Base-by-base conservation (phyloP, 139 green algal species). In the Pycnococcus provasolii region DNA sequence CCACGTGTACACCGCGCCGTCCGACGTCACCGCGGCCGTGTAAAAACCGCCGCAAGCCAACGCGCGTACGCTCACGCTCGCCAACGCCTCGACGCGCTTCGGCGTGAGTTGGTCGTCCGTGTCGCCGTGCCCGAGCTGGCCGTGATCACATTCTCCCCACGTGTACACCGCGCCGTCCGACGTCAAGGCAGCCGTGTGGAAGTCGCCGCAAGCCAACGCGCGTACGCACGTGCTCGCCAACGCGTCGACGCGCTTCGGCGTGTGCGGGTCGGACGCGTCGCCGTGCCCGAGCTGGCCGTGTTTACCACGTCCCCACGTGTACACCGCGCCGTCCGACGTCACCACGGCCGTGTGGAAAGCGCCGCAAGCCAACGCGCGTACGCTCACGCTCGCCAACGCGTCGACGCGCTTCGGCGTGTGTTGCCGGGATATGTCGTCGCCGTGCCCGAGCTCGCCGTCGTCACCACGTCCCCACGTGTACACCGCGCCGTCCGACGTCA, bases 71-170 rank as follows among this genome's bases (percentile, higher is more conserved):
- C 26, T 26, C 26, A 26, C 26, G 26, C 44, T 7, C 11, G 3
- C 13, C 4, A 66, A 45, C 42, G 41, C 9, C 0, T 37, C 9
- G 4, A 66, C 60, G 3, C 4, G 4, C 43, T 8, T 64, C 6
- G 60, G 43, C 41, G 42, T 26, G 26, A 26, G 26, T 26, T 26
- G 26, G 26, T n/a, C n/a, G n/a, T n/a, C 60, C 45, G 60, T 39
- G 26, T 64, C 60, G 42, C 67, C 66, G 8, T 40, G 64, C 39
- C 77, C 73, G 40, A 87, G 68, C 75, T 84, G 79, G 1, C 81
- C 75, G 4, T 73, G 69, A 2, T 57, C 53, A 70, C 88, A 84
- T 46, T 53, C 52, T 40, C 85, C 85, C 81, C 81, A 90, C 3
- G 71, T 75, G 53, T 78, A 90, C 55, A 90, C 67, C 11, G 47